A percentile compares a stretch with the other conserved stretches of the same genome.
These are phyloP conservation scores for Suillus fuscotomentosus DNA, from an alignment of 768 basidiomycete species.

Conservation along the genomic window DNA sequence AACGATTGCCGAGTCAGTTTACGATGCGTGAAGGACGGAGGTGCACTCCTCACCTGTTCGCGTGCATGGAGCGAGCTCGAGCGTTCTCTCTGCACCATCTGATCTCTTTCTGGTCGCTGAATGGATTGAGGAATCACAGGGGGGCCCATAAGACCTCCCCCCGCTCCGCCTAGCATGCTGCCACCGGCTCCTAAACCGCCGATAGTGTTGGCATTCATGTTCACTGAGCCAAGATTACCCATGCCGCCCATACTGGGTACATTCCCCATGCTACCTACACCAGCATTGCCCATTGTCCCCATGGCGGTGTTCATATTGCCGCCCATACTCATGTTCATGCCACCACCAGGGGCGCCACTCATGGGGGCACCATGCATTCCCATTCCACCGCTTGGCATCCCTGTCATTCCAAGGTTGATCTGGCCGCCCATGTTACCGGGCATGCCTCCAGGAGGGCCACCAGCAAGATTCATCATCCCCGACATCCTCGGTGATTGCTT, in stretches of 20 bases:
- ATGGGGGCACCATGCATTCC: constrained; percentile 15
- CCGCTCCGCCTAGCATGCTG: constrained; percentile 27
- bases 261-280: constrained; percentile 10
- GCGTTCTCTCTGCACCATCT: constrained; percentile 26
- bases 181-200: constrained; percentile 20
- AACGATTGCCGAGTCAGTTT: background rate
- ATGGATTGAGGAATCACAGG: constrained; percentile 32
- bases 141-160: constrained; percentile 38
- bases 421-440: constrained; percentile 5
- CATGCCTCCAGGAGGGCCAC: constrained; percentile 9
- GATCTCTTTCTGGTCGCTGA: constrained; percentile 21
- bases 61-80: constrained; percentile 22
- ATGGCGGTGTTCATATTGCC: constrained; percentile 13
- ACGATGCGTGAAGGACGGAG: background rate
- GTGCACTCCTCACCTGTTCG: constrained; percentile 20
- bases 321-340: constrained; percentile 10
- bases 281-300: constrained; percentile 16
- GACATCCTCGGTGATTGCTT: constrained; percentile 26
- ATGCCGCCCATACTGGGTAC: constrained; percentile 17
- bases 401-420: constrained; percentile 6
- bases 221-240: constrained; percentile 20
- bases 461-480: constrained; percentile 2
- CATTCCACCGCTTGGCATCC: constrained; percentile 16
- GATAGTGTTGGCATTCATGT: constrained; percentile 15
- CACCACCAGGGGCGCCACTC: constrained; percentile 7